Percentiles rank a stretch among this genome's conserved stretches.
These are phyloP conservation scores for Artemisia tridentata DNA, from an alignment of 129 eudicot genomes.

Conservation along the genomic window DNA sequence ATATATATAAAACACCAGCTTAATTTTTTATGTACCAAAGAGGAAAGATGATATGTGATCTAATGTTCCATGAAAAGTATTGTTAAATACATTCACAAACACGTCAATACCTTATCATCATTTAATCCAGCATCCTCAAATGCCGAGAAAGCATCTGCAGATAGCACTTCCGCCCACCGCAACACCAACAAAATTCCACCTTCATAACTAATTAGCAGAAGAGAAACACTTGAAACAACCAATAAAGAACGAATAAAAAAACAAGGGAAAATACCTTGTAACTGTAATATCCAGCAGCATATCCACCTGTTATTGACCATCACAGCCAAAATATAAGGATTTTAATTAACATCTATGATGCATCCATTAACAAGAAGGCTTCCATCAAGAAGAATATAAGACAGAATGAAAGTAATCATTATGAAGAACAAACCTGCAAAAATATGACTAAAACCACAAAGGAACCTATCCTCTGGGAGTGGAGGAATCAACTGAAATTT, in stretches of 20 bases:
- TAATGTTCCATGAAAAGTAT: not conserved
- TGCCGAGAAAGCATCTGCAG: slow-evolving; percentile 94
- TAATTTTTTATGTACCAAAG: not conserved
- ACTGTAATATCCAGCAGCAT: slow-evolving; percentile 98
- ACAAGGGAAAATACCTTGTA: slow-evolving; percentile 58
- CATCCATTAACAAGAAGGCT: not conserved
- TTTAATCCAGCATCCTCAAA: slow-evolving; percentile 85
- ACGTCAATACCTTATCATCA: slow-evolving; percentile 52
- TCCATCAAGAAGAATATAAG: too few species aligned
- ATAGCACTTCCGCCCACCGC: slow-evolving; percentile 94
- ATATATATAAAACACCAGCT: not conserved
- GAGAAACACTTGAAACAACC: slow-evolving; percentile 7
- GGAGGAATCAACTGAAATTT: slow-evolving; percentile 83
- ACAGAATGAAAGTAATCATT: not conserved
- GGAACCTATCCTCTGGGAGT: slow-evolving; percentile 86
- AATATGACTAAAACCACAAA: slow-evolving; percentile 92
- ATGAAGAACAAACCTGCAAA: slow-evolving; percentile 63
- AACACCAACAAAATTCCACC: not conserved
- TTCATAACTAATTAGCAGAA: slow-evolving; percentile 14
- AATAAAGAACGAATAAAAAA: not conserved
- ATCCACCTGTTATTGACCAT: slow-evolving; percentile 59
- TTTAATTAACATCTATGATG: not conserved
- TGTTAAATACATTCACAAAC: not conserved
- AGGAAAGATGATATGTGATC: not conserved
- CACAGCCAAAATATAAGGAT: slow-evolving; percentile 2